Base-by-base conservation (phyloP, 179 eudicot genomes). In the Amaranthus tricolor region DNA sequence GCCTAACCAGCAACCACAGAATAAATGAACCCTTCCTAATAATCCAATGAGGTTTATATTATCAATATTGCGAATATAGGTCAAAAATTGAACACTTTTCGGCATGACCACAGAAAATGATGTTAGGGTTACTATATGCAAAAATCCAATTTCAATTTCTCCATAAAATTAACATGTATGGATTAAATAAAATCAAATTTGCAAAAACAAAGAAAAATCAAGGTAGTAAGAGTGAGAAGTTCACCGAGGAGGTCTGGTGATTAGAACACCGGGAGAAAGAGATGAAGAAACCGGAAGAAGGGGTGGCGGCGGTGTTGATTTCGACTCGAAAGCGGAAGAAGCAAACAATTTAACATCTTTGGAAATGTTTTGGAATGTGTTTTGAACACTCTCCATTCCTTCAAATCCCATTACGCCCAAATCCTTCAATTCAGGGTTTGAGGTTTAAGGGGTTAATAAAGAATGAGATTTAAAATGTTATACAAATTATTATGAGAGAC, bases 361-460 rank as follows among this genome's bases (percentile, higher is more conserved):
- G 1, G 77, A 67, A 50, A 83, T 15, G 24, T 74, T 73, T 15
- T 74, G 72, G 58, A 72, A 75, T 48, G 80, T 76, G 57, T 71
- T 80, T 74, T 84, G 84, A 75, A 84, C 50, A 1, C 79, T 77
- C 54, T 80, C 86, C 86, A 82, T 78, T 74, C 0, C 5, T 40
- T n/a, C 31, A 51, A 70, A 59, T 20, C 59, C 59, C 66, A 62
- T 7, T 60, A 31, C 40, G 40, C 40, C 40, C 40, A 31, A 31
- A 1, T 31, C 3, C 40, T 31, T 31, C 40, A 31, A 31, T 31
- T 31, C 3, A 31, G 40, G 40, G 40, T 31, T 31, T 31, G 40
- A 31, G 40, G 40, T 31, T 31, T 31, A 31, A 31, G 40, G 40
- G 40, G 3, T 31, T 31, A 1, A 31, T 31, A 31, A 31, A 31